These are phyloP conservation scores for Lasiosphaeris hirsuta DNA, from an alignment of 495 filamentous ascomycete genomes.

Conservation along the genomic window DNA sequence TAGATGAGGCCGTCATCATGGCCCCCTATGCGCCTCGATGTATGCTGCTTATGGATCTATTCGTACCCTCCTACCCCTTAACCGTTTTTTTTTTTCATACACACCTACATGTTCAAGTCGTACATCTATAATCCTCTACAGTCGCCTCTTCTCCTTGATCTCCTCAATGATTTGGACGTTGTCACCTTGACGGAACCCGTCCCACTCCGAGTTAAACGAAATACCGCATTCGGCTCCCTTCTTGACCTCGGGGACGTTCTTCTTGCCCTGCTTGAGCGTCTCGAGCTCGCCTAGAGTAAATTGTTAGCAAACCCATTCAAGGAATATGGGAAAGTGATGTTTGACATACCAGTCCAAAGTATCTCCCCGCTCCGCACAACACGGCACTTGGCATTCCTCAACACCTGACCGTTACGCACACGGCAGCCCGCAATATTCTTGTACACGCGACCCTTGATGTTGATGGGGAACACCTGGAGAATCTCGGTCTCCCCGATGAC, in stretches of 20 bases:
- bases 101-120: not conserved
- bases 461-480: slow-evolving; percentile 77
- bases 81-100: slow-evolving; percentile 4
- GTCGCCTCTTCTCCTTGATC: slow-evolving; percentile 62
- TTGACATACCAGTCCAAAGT: slow-evolving; percentile 72
- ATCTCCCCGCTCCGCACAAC: slow-evolving; percentile 64
- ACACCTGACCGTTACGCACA: slow-evolving; percentile 76
- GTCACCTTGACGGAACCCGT: slow-evolving; percentile 76
- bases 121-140: slow-evolving; percentile 40
- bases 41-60: no score
- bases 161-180: slow-evolving; percentile 84
- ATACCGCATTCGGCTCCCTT: slow-evolving; percentile 94
- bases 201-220: slow-evolving; percentile 68
- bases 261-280: slow-evolving; percentile 87
- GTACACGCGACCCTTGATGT: slow-evolving; percentile 63
- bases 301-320: slow-evolving; percentile 11
- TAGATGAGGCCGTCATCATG: no score
- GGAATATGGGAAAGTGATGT: not conserved
- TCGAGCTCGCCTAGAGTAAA: slow-evolving; percentile 59
- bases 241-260: slow-evolving; percentile 80
- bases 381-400: slow-evolving; percentile 58
- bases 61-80: not conserved
- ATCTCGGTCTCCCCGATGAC: slow-evolving; percentile 90
- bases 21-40: no score
- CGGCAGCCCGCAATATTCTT: slow-evolving; percentile 81